Evolutionary conservation across 176 grass and related monocot species (phyloP).

Genomic region (Phoenix dactylifera): DNA sequence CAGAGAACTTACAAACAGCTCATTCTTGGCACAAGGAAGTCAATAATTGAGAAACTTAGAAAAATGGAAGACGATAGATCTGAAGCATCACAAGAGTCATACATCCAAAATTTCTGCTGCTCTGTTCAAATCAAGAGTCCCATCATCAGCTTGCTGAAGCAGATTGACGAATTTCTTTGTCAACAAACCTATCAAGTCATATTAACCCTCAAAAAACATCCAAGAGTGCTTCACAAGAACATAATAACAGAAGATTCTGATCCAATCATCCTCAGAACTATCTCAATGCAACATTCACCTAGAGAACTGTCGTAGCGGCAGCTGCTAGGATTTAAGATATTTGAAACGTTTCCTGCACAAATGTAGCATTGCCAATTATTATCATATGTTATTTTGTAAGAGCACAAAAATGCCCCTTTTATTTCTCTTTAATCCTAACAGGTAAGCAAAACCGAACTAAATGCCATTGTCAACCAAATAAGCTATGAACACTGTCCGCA

Average conservation of each 20-base stretch:
- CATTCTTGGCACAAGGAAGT: too few species aligned
- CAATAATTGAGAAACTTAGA: conserved; percentile 5
- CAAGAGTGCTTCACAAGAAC: too few species aligned
- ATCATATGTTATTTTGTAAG: conserved; percentile 13
- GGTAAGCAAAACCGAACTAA: too few species aligned
- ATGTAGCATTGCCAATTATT: conserved; percentile 5
- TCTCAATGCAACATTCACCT: conserved; percentile 27
- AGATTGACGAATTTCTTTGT: conserved; percentile 90
- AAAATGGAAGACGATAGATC: neutral
- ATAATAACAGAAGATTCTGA: too few species aligned
- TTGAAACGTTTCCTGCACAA: conserved; percentile 30
- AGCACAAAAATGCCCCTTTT: too few species aligned
- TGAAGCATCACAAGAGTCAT: conserved; percentile 5
- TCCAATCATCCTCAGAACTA: too few species aligned
- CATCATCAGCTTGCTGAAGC: conserved; percentile 69
- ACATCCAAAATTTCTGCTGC: conserved; percentile 75
- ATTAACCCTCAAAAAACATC: too few species aligned
- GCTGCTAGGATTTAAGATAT: conserved; percentile 20
- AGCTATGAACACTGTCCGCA: too few species aligned
- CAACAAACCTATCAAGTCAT: conserved; percentile 50
- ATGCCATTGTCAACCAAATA: too few species aligned
- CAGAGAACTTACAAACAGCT: too few species aligned
- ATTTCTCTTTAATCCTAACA: too few species aligned
- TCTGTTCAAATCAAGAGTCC: conserved; percentile 93
- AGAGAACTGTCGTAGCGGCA: conserved; percentile 84